phyloP scores from a whole-genome alignment of 257 asterid species.

The Nicotiana noctiflora region DNA sequence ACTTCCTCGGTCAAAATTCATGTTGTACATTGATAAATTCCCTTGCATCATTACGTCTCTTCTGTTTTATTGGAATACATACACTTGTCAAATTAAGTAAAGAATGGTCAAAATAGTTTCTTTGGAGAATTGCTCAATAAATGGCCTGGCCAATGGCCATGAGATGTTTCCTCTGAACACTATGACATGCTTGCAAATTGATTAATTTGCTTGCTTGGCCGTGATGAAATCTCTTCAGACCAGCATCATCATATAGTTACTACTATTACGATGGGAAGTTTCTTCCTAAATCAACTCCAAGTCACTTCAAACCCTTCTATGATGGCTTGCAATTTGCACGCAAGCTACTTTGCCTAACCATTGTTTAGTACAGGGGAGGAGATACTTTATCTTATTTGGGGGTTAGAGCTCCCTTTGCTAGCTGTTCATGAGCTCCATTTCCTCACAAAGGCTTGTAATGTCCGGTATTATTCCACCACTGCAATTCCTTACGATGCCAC shows the following conservation, averaged over 20 bases:
- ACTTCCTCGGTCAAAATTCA: background rate
- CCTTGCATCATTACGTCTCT: too few species aligned
- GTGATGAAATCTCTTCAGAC: background rate
- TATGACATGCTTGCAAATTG: background rate
- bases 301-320: background rate
- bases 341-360: background rate
- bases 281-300: background rate
- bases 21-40: background rate
- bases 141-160: background rate
- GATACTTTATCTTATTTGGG: background rate
- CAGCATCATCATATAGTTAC: background rate
- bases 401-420: background rate
- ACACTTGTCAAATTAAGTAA: background rate
- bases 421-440: slow-evolving; percentile 39
- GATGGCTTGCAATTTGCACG: background rate
- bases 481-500: slow-evolving; percentile 28
- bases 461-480: slow-evolving; percentile 72
- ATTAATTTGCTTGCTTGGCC: background rate
- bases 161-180: background rate
- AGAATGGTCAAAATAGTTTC: background rate
- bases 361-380: background rate
- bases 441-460: slow-evolving; percentile 52
- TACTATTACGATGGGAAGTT: background rate
- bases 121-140: background rate
- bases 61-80: background rate